A percentile compares a stretch with the other conserved stretches of the same genome.
phyloP scores from a whole-genome alignment of 2,329 filamentous ascomycete genomes.

The Tothia fuscella region DNA sequence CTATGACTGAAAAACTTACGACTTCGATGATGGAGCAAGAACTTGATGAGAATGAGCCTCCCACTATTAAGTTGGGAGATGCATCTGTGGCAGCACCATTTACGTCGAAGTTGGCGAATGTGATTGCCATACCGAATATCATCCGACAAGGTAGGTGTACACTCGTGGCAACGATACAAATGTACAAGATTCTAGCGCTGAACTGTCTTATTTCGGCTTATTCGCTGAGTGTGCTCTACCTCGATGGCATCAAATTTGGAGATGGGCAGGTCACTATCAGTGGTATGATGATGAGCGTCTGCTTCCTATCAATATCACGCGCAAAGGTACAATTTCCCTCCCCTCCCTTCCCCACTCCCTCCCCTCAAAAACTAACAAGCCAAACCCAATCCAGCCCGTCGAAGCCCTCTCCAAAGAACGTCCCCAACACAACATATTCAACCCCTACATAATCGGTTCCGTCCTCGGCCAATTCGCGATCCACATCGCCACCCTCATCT shows the following conservation, averaged over 20 bases:
- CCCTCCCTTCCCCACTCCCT: neutral
- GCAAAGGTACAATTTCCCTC: constrained; percentile 49
- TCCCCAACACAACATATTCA: constrained; percentile 97
- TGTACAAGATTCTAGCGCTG: constrained; percentile 98
- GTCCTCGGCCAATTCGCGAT: constrained; percentile 95
- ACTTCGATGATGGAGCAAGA: constrained; percentile 82
- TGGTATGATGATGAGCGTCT: constrained; percentile 99
- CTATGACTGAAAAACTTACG: constrained; percentile 77
- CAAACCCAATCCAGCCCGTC: constrained; percentile 50
- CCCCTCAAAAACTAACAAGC: too few relatives aligned
- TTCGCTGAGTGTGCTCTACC: constrained; percentile 87
- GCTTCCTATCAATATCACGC: constrained; percentile 96
- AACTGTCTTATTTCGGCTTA: constrained; percentile 98
- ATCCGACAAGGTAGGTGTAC: constrained; percentile 96
- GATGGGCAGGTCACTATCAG: constrained; percentile 98
- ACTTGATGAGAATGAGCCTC: constrained; percentile 78
- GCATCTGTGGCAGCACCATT: constrained; percentile 95
- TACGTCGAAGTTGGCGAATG: constrained; percentile 93
- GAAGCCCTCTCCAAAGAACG: constrained; percentile 93
- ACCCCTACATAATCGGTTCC: constrained; percentile 95
- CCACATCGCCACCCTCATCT: constrained; percentile 87
- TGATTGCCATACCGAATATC: constrained; percentile 95
- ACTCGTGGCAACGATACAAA: constrained; percentile 95
- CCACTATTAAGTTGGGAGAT: constrained; percentile 92
- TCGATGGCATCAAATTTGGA: constrained; percentile 98